Conservation (phyloP, 2,329 filamentous ascomycete species). For the Pyricularia grisea region DNA sequence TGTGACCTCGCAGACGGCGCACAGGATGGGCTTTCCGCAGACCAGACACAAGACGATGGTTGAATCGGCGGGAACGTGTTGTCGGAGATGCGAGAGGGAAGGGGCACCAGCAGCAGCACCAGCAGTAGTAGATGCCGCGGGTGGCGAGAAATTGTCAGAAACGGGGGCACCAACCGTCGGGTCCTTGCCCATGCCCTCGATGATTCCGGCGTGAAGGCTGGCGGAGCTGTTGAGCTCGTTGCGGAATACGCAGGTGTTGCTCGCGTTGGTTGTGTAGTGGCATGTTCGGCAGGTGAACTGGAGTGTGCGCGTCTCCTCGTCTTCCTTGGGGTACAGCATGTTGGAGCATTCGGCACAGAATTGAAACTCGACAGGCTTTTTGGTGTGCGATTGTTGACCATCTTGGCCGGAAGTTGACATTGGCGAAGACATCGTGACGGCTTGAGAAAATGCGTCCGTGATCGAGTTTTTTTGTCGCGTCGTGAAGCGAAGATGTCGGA, state of each 20-base stretch:
- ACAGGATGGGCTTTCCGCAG: conserved; percentile 35
- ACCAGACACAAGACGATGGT: conserved; percentile 31
- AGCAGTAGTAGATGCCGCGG: conserved; percentile 6
- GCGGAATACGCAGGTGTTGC: conserved; percentile 87
- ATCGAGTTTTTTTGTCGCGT: background rate
- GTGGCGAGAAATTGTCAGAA: conserved; percentile 19
- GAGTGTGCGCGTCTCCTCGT: conserved; percentile 71
- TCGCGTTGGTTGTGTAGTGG: conserved; percentile 79
- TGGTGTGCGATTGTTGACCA: conserved; percentile 25
- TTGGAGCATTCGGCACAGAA: conserved; percentile 99
- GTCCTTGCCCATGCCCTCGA: conserved; percentile 93
- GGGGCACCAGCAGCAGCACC: background rate
- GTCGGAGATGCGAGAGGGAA: conserved; percentile 5
- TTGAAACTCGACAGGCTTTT: conserved; percentile 80
- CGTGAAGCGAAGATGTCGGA: background rate
- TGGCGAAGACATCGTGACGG: conserved; percentile 43
- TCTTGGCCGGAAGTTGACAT: conserved; percentile 26
- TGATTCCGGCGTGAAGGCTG: conserved; percentile 93
- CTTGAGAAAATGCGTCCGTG: background rate
- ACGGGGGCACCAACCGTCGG: conserved; percentile 78
- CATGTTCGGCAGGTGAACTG: conserved; percentile 96
- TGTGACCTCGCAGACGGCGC: conserved; percentile 25
- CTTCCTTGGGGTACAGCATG: conserved; percentile 95
- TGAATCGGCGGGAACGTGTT: background rate
- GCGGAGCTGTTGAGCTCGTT: conserved; percentile 87